Percentiles rank a stretch among this genome's conserved stretches.
Evolutionary conservation across 768 basidiomycete species (phyloP).

Genomic region (Serendipita vermifera): DNA sequence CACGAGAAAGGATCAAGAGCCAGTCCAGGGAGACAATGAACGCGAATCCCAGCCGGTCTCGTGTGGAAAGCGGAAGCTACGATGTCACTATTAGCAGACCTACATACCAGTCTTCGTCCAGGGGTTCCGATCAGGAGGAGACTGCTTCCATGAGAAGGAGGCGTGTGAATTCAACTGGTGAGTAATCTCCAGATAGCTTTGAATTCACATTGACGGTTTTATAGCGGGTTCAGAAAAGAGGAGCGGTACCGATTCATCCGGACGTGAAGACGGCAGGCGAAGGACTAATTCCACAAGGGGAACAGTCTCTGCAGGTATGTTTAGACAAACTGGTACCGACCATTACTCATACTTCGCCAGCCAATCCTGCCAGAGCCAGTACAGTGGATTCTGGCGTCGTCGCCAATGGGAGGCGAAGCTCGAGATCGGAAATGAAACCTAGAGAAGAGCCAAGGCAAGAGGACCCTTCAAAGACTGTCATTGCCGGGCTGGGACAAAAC

Average conservation of each 20-base stretch:
- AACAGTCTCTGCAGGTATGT: too few species aligned
- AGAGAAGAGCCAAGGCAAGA: neutral
- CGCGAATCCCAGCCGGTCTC: neutral
- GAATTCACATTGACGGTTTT: neutral
- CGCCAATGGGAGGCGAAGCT: neutral
- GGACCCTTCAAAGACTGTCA: neutral
- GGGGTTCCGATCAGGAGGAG: neutral
- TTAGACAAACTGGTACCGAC: too few species aligned
- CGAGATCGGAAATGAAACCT: neutral
- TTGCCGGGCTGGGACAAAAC: neutral
- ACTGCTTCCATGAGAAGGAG: neutral
- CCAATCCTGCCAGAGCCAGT: too few species aligned
- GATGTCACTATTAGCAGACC: neutral
- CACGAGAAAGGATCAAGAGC: neutral
- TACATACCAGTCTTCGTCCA: neutral
- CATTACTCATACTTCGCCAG: too few species aligned
- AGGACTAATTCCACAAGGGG: constrained; percentile 4
- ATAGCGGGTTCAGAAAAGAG: neutral
- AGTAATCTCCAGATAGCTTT: neutral
- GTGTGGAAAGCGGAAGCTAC: neutral
- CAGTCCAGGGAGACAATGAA: neutral
- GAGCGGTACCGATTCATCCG: too few species aligned
- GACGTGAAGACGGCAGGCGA: neutral
- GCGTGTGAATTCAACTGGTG: neutral
- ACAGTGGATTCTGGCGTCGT: too few species aligned